Evolutionary conservation across 1,139 yeast species (phyloP), one percentile per base, ranked within the genome.

Genomic region (Geotrichum armillariae): DNA sequence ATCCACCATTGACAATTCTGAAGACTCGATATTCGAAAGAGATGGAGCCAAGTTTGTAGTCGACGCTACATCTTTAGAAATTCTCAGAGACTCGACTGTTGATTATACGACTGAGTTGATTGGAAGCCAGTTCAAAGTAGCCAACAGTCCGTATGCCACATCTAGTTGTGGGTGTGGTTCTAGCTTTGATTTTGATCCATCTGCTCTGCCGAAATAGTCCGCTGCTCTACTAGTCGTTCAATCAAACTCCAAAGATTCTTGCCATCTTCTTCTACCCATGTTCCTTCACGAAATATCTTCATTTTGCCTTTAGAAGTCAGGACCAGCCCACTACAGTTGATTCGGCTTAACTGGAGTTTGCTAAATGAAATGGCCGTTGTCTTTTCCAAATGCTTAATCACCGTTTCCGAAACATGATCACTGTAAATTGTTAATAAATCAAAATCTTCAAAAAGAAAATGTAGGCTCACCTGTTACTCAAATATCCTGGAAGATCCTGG

Each of bases 141-240:
- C 84, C 22, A 95, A 89, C 60, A 88, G 95, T 56, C 96, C 96
- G 0, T 86, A 86, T 62, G 84, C 96, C 22, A 83, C 89, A 29
- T 85, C 95, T 42, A 84, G 94, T 45, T 94, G 99, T 71, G 99
- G 99, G 0, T 93, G 98, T 69, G 99, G 98, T 0, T 79, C 95
- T 21, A 89, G 96, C 51, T 93, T 93, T 68, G 96, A 91, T 65
- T 82, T 91, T 62, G 94, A 85, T 64, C 83, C 84, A 52, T 80
- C 79, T 14, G 33, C 48, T 4, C 34, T 41, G 23, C 46, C 49
- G 20, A 38, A 38, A 29, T 46, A 35, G 36, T n/a, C n/a, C 27
- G 38, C 16, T 43, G 47, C 25, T 43, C 47, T 17, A 27, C 18
- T 12, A 43, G 16, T 14, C 41, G 25, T 29, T 43, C 41, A 14